Base-by-base conservation (phyloP, 768 basidiomycete species). In the Epithele typhae region DNA sequence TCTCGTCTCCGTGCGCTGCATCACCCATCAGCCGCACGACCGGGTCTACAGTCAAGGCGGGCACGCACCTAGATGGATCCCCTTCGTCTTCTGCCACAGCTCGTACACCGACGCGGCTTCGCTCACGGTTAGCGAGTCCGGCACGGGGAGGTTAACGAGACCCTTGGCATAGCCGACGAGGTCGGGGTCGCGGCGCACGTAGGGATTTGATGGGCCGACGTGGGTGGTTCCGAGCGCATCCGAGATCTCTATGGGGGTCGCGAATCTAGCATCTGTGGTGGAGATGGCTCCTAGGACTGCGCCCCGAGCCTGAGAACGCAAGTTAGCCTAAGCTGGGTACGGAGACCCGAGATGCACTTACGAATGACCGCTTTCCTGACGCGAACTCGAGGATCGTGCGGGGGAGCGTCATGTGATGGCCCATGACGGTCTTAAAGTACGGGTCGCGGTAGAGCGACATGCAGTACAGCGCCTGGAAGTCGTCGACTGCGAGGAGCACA, bases 401-500 rank as follows among this genome's bases (percentile, higher is more conserved):
- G 1, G 92, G 92, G 25, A 90, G 64, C 3, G 87, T 83, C 5
- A 96, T 71, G 56, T 94, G 86, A 56, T 84, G 87, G 0, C 89
- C 71, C 46, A 82, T 78, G 44, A 95, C 79, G 9, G 69, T 59
- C 6, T 71, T 68, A 64, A 82, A 90, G 35, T 82, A 79, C 11
- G 87, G 86, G 46, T 89, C 82, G 21, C 81, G 78, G 66, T 94
- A 94, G 22, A 68, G 59, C 0, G 85, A 79, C 36, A 66, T 69
- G 59, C 77, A 71, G 58, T 88, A 92, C 21, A 96, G 64, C 0
- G 89, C 75, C 62, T 95, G 93, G 62, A 90, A 81, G 56, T 95
- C 92, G 54, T 96, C 93, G 1, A 94, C 71, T 0, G 92, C 92
- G 24, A 94, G 68, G 5, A 96, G 61, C 2, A 95, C 85, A 0